Evolutionary conservation across 163 green algal genomes (phyloP), one percentile per base, ranked within the genome.

Genomic region (Scenedesmus sp.): DNA sequence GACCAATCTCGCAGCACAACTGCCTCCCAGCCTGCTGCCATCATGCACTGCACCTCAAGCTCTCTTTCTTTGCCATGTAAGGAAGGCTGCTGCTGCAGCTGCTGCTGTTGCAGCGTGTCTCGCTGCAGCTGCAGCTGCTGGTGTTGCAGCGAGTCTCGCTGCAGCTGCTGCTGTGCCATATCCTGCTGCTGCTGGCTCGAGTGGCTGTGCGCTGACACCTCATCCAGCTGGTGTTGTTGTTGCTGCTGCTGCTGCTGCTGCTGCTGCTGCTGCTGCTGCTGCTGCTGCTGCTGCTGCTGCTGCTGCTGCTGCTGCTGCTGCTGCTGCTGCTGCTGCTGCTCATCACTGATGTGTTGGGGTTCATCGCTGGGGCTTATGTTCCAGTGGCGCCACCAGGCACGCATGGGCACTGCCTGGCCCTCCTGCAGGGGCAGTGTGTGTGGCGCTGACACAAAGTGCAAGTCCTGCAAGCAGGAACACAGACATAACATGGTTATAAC

Each of bases 321-420:
- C 64, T 88, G 77, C 82, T 92, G 82, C 54, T 83, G 34, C 12
- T 87, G 70, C 73, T 87, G 74, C 66, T 20, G 57, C 54, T 52
- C 54, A 55, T 10, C 23, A 18, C 13, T 90, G 64, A 59, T 87
- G 56, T 82, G 70, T 52, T 79, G 70, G 20, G 70, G 70, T 79
- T 79, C 70, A 79, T 66, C 10, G 88, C 34, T 81, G 26, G 82
- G 54, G 16, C 23, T 20, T n/a, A 93, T 66, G 10, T 90, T 89
- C 91, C 89, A 93, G 74, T 94, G 93, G 4, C 94, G 87, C 94
- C 94, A 96, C 93, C 93, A 96, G 15, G 84, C 70, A 8, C 94
- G 86, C 94, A 95, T 96, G 7, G 93, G 46, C 62, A 96, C 91
- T 9, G n/a, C 86, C 60, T 95, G 92, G 0, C 94, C 94, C 13